Percentiles rank a stretch among this genome's conserved stretches.
phyloP scores from a whole-genome alignment of 1,139 yeast genomes.

The Sugiyamaella grinbergsii region DNA sequence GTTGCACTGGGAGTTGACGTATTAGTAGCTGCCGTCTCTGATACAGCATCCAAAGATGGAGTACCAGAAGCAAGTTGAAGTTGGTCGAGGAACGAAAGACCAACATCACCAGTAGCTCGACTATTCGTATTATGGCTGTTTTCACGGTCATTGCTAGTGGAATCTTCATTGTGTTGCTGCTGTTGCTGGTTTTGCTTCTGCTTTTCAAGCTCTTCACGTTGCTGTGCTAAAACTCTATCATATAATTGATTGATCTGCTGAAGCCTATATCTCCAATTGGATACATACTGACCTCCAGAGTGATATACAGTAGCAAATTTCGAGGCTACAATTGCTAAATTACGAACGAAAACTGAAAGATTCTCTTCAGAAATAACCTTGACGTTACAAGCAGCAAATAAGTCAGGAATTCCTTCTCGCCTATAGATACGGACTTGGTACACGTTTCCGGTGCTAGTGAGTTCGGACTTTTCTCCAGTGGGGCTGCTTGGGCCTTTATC shows the following conservation, averaged over 20 bases:
- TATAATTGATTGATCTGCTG: slow-evolving; percentile 57
- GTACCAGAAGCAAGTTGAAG: slow-evolving; percentile 27
- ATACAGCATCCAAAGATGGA: slow-evolving; percentile 18
- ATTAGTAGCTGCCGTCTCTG: slow-evolving; percentile 12
- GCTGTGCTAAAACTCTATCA: slow-evolving; percentile 45
- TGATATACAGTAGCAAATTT: slow-evolving; percentile 69
- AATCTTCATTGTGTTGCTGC: slow-evolving; percentile 22
- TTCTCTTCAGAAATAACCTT: slow-evolving; percentile 65
- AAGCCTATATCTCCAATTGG: slow-evolving; percentile 69
- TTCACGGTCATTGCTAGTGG: slow-evolving; percentile 33
- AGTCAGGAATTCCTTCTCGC: slow-evolving; percentile 71
- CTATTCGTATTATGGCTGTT: slow-evolving; percentile 1
- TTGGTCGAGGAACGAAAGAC: slow-evolving; percentile 35
- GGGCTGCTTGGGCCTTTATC: slow-evolving; percentile 16
- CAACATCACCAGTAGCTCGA: slow-evolving; percentile 25
- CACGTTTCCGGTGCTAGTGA: slow-evolving; percentile 36
- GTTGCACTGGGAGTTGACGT: slow-evolving; percentile 2
- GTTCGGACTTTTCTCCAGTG: not conserved
- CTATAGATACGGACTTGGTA: slow-evolving; percentile 66
- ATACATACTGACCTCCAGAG: slow-evolving; percentile 53
- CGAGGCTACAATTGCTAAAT: slow-evolving; percentile 64
- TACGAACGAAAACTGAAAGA: slow-evolving; percentile 65
- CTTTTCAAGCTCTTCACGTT: slow-evolving; percentile 24
- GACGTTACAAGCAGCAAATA: slow-evolving; percentile 74
- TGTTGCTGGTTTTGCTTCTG: slow-evolving; percentile 9